These are phyloP conservation scores for Podila clonocystis DNA, from an alignment of 192 early-diverging fungal genomes.

Conservation along the genomic window DNA sequence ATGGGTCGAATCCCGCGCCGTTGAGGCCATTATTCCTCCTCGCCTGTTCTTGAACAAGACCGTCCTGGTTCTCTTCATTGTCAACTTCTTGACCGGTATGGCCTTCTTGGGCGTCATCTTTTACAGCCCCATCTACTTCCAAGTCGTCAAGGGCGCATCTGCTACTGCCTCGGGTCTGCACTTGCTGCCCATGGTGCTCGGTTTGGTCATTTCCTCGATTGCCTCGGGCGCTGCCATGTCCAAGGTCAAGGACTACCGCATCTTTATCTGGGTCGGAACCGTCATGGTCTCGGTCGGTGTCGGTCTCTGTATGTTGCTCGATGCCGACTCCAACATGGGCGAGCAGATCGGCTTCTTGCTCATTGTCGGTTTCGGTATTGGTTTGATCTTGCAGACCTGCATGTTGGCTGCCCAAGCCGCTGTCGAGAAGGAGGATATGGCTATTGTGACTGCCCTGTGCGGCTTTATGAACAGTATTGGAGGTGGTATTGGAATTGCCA, in stretches of 20 bases:
- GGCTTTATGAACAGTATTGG: conserved; percentile 64
- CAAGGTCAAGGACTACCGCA: conserved; percentile 66
- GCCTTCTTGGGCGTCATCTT: conserved; percentile 70
- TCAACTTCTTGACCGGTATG: conserved; percentile 71
- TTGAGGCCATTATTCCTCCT: conserved; percentile 78
- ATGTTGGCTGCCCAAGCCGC: conserved; percentile 78
- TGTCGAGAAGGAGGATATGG: conserved; percentile 70
- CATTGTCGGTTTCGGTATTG: conserved; percentile 78
- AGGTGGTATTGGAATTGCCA: conserved; percentile 67
- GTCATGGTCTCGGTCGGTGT: conserved; percentile 68
- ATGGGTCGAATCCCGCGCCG: conserved; percentile 71
- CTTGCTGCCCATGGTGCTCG: conserved; percentile 75
- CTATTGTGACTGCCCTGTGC: conserved; percentile 72
- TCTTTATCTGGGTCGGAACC: conserved; percentile 70
- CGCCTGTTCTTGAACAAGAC: conserved; percentile 70
- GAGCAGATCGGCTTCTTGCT: conserved; percentile 71
- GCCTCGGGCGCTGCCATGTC: conserved; percentile 69
- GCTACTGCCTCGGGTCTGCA: conserved; percentile 81
- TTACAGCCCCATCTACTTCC: conserved; percentile 83
- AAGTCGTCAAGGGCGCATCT: conserved; percentile 75
- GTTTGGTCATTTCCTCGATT: conserved; percentile 75
- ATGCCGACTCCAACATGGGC: conserved; percentile 55
- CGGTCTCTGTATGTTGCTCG: conserved; percentile 71
- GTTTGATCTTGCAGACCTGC: conserved; percentile 75
- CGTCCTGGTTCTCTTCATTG: conserved; percentile 64